phyloP scores from a whole-genome alignment of 768 basidiomycete genomes.

The Calocera cornea region DNA sequence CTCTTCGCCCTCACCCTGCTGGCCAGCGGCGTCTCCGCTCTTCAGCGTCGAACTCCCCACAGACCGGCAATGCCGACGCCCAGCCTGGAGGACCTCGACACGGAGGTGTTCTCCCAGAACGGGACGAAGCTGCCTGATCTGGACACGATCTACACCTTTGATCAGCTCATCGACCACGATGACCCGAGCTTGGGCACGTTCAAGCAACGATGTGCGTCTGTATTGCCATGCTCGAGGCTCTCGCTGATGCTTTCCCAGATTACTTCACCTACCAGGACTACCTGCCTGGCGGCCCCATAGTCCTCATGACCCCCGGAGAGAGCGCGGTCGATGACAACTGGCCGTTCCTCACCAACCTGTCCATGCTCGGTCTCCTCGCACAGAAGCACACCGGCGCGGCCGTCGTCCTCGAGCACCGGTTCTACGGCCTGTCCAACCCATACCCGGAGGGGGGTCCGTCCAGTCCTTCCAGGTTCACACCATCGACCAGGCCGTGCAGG shows the following conservation, averaged over 20 bases:
- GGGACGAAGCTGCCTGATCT: constrained; percentile 19
- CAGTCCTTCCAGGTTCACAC: constrained; percentile 47
- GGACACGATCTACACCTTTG: constrained; percentile 37
- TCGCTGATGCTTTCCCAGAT: background rate
- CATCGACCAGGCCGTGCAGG: constrained; percentile 61
- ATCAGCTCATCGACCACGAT: constrained; percentile 40
- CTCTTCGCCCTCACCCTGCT: background rate
- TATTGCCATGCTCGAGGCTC: background rate
- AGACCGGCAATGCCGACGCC: background rate
- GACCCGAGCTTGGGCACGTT: constrained; percentile 58
- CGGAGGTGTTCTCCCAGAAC: background rate
- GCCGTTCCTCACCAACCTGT: background rate
- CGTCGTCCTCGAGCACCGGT: constrained; percentile 43
- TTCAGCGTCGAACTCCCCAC: background rate
- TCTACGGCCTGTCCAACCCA: constrained; percentile 65
- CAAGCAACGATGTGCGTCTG: constrained; percentile 40
- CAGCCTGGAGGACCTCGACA: background rate
- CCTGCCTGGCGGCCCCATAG: constrained; percentile 38
- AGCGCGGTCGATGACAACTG: constrained; percentile 32
- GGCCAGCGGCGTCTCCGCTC: background rate
- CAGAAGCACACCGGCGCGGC: constrained; percentile 10
- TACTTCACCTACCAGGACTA: background rate
- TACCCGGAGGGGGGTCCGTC: constrained; percentile 42
- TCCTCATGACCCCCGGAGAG: constrained; percentile 57
- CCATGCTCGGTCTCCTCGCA: constrained; percentile 7